Percentiles rank a stretch among this genome's conserved stretches.
Conservation (phyloP, 805 yeast genomes). For the Metschnikowia bowlesiae region DNA sequence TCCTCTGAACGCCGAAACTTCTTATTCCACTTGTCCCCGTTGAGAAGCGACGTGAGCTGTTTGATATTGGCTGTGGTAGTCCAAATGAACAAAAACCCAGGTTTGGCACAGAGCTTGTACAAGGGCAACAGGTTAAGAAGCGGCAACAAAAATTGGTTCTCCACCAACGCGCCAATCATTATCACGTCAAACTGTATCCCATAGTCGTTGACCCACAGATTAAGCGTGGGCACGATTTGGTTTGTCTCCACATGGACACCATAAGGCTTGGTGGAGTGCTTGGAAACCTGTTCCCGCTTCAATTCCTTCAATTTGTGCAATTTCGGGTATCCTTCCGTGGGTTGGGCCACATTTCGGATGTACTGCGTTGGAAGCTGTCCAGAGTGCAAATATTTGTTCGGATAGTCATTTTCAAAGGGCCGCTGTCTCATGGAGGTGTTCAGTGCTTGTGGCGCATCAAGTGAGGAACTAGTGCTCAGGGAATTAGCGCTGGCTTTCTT, state of each 20-base stretch:
- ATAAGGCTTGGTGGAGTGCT: constrained; percentile 56
- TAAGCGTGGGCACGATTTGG: constrained; percentile 53
- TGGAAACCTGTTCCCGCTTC: constrained; percentile 53
- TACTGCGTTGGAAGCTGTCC: constrained; percentile 58
- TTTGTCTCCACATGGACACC: constrained; percentile 56
- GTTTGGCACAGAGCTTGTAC: constrained; percentile 69
- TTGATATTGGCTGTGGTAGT: constrained; percentile 70
- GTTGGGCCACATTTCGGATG: constrained; percentile 60
- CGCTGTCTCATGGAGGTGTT: constrained; percentile 6
- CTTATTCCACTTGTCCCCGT: constrained; percentile 46
- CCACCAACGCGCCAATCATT: constrained; percentile 84
- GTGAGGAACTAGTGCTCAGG: constrained; percentile 5
- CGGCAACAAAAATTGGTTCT: constrained; percentile 64
- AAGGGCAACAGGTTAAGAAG: constrained; percentile 63
- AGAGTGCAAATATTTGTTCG: constrained; percentile 62
- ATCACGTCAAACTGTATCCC: constrained; percentile 77
- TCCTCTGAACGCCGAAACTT: constrained; percentile 88
- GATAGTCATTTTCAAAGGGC: constrained; percentile 61
- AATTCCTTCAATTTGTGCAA: constrained; percentile 62
- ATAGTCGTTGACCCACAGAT: constrained; percentile 56
- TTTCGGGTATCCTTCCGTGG: constrained; percentile 84
- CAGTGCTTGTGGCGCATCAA: constrained; percentile 1
- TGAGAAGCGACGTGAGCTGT: constrained; percentile 53
- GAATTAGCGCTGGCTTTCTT: constrained; percentile 8
- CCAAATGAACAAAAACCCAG: constrained; percentile 87